Evolutionary conservation across 1,284 basidiomycete species (phyloP).

Genomic region (Macrocystidia cucumis): DNA sequence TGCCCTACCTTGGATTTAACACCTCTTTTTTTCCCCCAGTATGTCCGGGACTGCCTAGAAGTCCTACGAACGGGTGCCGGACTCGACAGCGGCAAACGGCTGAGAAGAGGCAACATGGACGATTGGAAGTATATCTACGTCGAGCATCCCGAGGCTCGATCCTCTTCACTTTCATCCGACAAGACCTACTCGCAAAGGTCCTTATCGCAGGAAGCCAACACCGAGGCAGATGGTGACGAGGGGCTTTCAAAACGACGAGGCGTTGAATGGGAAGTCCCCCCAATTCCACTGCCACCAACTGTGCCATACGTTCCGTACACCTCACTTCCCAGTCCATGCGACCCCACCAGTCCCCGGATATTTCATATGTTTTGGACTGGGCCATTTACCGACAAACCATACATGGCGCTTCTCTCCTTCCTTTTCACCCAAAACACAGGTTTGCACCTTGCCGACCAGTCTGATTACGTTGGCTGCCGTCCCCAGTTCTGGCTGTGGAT

Average conservation of each 20-base stretch:
- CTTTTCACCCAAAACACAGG: slow-evolving; percentile 75
- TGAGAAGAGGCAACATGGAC: slow-evolving; percentile 49
- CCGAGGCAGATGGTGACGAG: slow-evolving; percentile 26
- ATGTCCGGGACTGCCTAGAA: slow-evolving; percentile 74
- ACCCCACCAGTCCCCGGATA: slow-evolving; percentile 60
- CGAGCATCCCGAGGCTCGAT: slow-evolving; percentile 33
- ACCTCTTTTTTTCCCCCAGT: slow-evolving; percentile 28
- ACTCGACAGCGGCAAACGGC: slow-evolving; percentile 56
- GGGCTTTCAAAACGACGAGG: slow-evolving; percentile 33
- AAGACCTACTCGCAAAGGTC: background rate
- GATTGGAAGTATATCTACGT: slow-evolving; percentile 65
- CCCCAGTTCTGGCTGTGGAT: slow-evolving; percentile 82
- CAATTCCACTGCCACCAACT: slow-evolving; percentile 24
- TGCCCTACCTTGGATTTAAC: slow-evolving; percentile 42
- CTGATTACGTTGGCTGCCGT: slow-evolving; percentile 40
- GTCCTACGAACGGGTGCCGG: slow-evolving; percentile 66
- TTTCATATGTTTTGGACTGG: slow-evolving; percentile 86
- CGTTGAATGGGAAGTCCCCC: slow-evolving; percentile 30
- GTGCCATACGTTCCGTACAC: slow-evolving; percentile 40
- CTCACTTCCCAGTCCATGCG: slow-evolving; percentile 51
- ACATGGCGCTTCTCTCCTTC: slow-evolving; percentile 71
- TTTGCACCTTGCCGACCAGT: slow-evolving; percentile 42
- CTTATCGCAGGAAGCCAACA: slow-evolving; percentile 5
- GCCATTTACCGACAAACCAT: slow-evolving; percentile 77
- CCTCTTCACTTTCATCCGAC: slow-evolving; percentile 11